These are phyloP conservation scores for Astragalus glycyphyllos DNA, from an alignment of 306 rosid species.

Conservation along the genomic window DNA sequence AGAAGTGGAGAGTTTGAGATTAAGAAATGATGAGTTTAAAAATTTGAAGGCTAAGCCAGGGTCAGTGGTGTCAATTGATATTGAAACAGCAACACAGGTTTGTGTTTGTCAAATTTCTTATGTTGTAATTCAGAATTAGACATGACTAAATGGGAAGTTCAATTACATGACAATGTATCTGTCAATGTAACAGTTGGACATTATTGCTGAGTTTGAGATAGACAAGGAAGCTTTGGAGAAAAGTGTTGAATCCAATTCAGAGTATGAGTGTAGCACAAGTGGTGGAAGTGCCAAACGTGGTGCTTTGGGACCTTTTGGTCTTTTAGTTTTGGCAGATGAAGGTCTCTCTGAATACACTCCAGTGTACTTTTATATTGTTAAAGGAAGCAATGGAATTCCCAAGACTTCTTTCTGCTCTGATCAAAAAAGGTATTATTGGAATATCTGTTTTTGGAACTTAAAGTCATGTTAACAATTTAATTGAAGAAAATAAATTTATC, in stretches of 20 bases:
- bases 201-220: constrained; percentile 80
- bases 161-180: background rate
- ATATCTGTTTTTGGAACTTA: background rate
- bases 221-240: constrained; percentile 65
- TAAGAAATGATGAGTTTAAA: constrained; percentile 55
- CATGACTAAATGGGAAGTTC: background rate
- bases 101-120: constrained; percentile 15
- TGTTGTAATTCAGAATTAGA: background rate
- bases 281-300: constrained; percentile 72
- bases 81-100: constrained; percentile 85
- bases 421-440: constrained; percentile 65
- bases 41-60: constrained; percentile 68
- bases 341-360: constrained; percentile 77
- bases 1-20: constrained; percentile 78
- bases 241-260: constrained; percentile 39
- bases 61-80: constrained; percentile 63
- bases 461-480: background rate
- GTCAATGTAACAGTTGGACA: constrained; percentile 68
- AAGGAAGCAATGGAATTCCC: constrained; percentile 64
- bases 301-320: constrained; percentile 92
- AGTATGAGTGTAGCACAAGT: constrained; percentile 62
- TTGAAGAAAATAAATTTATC: constrained; percentile 18
- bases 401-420: constrained; percentile 74
- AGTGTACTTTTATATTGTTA: constrained; percentile 71
- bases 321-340: constrained; percentile 76